Evolutionary conservation across 257 asterid species (phyloP).

Genomic region (Solanum paucissectum): DNA sequence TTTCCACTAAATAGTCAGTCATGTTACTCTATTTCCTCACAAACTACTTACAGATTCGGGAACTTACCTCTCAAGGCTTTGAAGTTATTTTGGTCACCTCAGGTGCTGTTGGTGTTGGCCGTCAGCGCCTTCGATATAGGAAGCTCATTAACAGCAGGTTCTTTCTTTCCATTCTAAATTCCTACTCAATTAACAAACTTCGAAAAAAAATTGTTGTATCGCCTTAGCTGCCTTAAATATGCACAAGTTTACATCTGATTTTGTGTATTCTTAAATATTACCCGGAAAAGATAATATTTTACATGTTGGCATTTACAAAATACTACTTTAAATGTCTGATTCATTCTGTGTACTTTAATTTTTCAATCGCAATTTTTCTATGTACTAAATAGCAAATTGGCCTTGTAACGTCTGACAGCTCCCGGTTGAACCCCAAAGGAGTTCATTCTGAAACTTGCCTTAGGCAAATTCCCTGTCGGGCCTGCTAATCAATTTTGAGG

Average conservation of each 20-base stretch:
- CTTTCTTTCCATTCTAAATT: not conserved
- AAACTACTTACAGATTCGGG: constrained; percentile 64
- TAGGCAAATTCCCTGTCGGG: not conserved
- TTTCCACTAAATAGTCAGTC: not conserved
- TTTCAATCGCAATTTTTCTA: not conserved
- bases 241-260: not conserved
- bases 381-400: not conserved
- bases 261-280: not conserved
- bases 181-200: not conserved
- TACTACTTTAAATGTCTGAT: not conserved
- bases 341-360: not conserved
- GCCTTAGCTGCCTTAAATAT: not conserved
- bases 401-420: not conserved
- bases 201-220: not conserved
- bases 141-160: constrained; percentile 81
- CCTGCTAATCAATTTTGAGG: not conserved
- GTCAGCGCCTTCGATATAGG: constrained; percentile 84
- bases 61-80: constrained; percentile 66
- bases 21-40: constrained; percentile 8
- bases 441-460: not conserved
- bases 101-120: constrained; percentile 98
- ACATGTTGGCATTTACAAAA: not conserved
- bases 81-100: constrained; percentile 94
- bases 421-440: not conserved
- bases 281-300: not conserved